Conservation (phyloP, 805 yeast genomes). For the Metschnikowia vanudenii region DNA sequence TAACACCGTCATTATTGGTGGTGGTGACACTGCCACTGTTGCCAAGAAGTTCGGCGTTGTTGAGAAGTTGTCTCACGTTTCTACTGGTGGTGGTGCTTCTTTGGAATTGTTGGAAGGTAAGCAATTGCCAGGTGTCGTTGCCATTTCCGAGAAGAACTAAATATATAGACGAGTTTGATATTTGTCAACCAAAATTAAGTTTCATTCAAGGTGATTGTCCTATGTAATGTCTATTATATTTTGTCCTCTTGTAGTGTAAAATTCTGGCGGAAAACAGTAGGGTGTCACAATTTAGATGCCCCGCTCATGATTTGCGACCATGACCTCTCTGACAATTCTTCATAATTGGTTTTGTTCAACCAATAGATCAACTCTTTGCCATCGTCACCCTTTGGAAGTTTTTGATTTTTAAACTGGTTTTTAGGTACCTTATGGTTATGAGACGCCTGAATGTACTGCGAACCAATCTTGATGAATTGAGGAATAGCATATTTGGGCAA, state of each 20-base stretch:
- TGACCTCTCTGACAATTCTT: conserved; percentile 50
- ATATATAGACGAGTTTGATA: conserved; percentile 4
- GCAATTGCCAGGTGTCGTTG: conserved; percentile 96
- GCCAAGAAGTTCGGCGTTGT: conserved; percentile 98
- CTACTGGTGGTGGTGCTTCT: conserved; percentile 99
- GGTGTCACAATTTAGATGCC: conserved; percentile 34
- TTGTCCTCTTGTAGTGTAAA: background rate
- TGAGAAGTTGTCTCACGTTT: conserved; percentile 95
- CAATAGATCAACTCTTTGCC: conserved; percentile 68
- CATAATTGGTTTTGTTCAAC: conserved; percentile 59
- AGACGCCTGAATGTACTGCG: conserved; percentile 53
- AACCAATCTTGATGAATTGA: conserved; percentile 68
- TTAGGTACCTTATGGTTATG: conserved; percentile 84
- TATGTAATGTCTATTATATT: too few species aligned
- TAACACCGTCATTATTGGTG: conserved; percentile 94
- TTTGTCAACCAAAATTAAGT: conserved; percentile 2
- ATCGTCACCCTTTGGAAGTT: conserved; percentile 62
- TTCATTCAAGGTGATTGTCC: background rate
- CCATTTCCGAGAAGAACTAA: conserved; percentile 68
- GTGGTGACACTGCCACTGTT: conserved; percentile 99
- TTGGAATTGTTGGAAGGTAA: conserved; percentile 98
- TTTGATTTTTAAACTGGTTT: conserved; percentile 63
- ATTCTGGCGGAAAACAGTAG: background rate
- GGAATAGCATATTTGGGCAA: conserved; percentile 89
- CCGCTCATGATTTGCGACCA: conserved; percentile 50